These are phyloP conservation scores for Panellus pusillus DNA, from an alignment of 768 basidiomycete genomes.

Conservation along the genomic window DNA sequence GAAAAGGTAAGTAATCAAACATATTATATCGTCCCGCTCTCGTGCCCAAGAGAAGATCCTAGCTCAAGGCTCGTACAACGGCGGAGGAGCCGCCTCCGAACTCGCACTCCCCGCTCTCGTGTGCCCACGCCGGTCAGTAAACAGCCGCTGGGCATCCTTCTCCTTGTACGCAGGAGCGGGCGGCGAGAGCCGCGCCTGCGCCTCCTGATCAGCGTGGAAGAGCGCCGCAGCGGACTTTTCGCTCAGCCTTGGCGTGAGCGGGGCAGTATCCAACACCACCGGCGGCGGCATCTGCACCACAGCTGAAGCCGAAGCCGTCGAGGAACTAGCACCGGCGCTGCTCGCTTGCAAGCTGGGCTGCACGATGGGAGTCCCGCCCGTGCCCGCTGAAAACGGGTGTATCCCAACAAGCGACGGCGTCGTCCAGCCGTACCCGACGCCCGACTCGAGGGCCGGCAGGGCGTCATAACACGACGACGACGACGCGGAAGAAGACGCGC, in stretches of 20 bases:
- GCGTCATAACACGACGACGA: neutral
- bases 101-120: neutral
- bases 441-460: neutral
- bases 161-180: constrained; percentile 9
- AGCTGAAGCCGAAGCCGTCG: too few species aligned
- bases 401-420: constrained; percentile 11
- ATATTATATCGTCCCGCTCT: too few species aligned
- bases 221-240: constrained; percentile 13
- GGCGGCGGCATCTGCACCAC: neutral
- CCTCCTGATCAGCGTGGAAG: neutral
- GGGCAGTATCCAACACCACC: neutral
- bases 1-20: too few species aligned
- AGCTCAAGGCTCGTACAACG: constrained; percentile 6
- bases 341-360: neutral
- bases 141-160: constrained; percentile 3
- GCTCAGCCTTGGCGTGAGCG: neutral
- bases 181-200: neutral
- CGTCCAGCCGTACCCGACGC: constrained; percentile 10
- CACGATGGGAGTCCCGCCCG: neutral
- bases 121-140: neutral
- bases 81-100: constrained; percentile 9
- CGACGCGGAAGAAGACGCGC: neutral
- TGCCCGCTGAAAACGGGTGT: constrained; percentile 13
- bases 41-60: too few species aligned
- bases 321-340: too few species aligned